Evolutionary conservation across 495 filamentous ascomycete species (phyloP).

Genomic region (Neurospora discreta): DNA sequence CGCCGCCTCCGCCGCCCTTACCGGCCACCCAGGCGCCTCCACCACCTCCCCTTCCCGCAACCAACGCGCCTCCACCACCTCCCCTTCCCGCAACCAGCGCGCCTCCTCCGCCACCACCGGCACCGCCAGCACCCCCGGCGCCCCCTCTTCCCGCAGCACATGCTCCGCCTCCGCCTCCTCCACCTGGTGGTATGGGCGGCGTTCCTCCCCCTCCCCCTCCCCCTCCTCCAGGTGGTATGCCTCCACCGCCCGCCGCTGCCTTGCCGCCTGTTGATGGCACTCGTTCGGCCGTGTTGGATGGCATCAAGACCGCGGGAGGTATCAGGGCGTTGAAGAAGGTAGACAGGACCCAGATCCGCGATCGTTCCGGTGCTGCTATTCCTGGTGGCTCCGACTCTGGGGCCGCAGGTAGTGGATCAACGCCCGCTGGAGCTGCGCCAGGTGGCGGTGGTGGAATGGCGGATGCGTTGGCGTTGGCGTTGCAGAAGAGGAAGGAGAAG

Average conservation of each 20-base stretch:
- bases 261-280: slow-evolving; percentile 39
- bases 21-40: slow-evolving; percentile 27
- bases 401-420: slow-evolving; percentile 44
- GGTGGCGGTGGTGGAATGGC: slow-evolving; percentile 54
- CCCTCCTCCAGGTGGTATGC: slow-evolving; percentile 36
- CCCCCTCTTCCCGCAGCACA: slow-evolving; percentile 20
- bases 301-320: slow-evolving; percentile 71
- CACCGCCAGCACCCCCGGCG: slow-evolving; percentile 20
- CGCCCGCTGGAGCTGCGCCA: slow-evolving; percentile 36
- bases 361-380: slow-evolving; percentile 65
- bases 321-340: slow-evolving; percentile 71
- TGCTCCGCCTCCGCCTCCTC: slow-evolving; percentile 29
- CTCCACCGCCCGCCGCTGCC: slow-evolving; percentile 41
- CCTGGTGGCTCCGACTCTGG: slow-evolving; percentile 40
- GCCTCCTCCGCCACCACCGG: slow-evolving; percentile 30
- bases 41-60: slow-evolving; percentile 21
- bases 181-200: slow-evolving; percentile 18
- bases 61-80: slow-evolving; percentile 23
- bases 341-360: slow-evolving; percentile 59
- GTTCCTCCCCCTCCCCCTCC: slow-evolving; percentile 42
- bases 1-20: slow-evolving; percentile 25
- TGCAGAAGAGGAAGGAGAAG: slow-evolving; percentile 75
- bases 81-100: slow-evolving; percentile 18
- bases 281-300: slow-evolving; percentile 61
- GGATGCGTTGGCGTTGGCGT: slow-evolving; percentile 65